Base-by-base conservation (phyloP, 169 alveolate genomes). In the Cryptosporidium ubiquitum region DNA sequence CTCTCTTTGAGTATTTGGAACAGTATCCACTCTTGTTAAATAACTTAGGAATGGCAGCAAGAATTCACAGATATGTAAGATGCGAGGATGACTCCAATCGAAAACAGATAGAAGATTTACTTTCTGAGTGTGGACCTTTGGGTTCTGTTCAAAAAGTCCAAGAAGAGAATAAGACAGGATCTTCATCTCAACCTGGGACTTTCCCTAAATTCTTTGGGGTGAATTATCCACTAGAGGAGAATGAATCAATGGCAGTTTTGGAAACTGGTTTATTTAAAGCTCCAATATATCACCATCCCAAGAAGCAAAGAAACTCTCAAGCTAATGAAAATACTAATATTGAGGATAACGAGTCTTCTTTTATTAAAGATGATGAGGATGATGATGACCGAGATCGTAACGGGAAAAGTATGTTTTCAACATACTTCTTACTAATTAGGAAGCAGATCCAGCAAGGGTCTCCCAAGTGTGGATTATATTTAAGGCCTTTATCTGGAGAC, bases 41-140 rank as follows among this genome's bases (percentile, higher is more conserved):
- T 68, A 94, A 94, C 79, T 79, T 92, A 7, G 97, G 97, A 12
- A 95, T 95, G 97, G 95, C 95, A n/a, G 89, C 94, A 1, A 91
- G 97, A 5, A 79, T 95, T 31, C 91, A 85, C 69, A 94, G 93
- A 35, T 94, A 93, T 71, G 92, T 92, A 14, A 66, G 89, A 68
- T 84, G 91, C 49, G 91, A 60, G 49, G 69, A 69, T 52, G 86
- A 70, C 23, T 68, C 84, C 1, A 55, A 42, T 44, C 64, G 69
- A 18, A 89, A 69, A 20, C 71, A 47, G 10, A 47, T 68, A 9
- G 70, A 64, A 16, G 70, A 85, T 10, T 49, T 85, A 23, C 69
- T 68, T 18, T 49, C 70, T 4, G 64, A 69, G 68, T 57, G 69
- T 29, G 85, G 84, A 20, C 89, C 89, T 16, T 33, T 79, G 9